Evolutionary conservation across 768 basidiomycete genomes (phyloP), one percentile per base, ranked within the genome.

Genomic region (Coprinopsis sp.): DNA sequence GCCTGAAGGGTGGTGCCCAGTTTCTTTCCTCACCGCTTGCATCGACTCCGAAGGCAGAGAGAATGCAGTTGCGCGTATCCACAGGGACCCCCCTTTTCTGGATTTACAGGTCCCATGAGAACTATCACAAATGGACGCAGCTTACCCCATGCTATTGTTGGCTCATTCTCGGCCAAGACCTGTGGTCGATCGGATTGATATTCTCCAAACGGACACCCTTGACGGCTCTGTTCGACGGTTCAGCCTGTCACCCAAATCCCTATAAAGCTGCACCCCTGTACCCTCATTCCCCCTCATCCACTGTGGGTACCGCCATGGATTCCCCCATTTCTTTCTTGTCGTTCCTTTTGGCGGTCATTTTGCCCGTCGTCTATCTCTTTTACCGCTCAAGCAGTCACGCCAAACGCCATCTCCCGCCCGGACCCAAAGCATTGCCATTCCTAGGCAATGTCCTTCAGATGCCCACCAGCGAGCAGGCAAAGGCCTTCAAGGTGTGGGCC

Each of bases 381-480:
- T 62, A 61, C 49, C 57, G 54, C 30, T 51, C 55, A n/a, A 36
- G 60, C 25, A 53, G 55, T 22, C 45, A 59, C 19, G 49, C 56
- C 21, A 54, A 56, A 37, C 54, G 34, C 22, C 65, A 62, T 33
- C 61, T 65, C 24, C 74, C 76, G 16, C 77, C 78, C 5, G 78
- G 78, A 1, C 78, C 78, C 2, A 64, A 54, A 33, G 66, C 67
- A 1, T 53, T 65, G 13, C 74, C 74, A 6, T 46, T 78, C 47
- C 58, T 80, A 14, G 77, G 77, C 4, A 80, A 78, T 49, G 53
- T 64, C 16, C 64, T 72, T 16, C 72, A 78, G 46, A 64, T 80
- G 46, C 65, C 71, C 19, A 51, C 54, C 24, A 58, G 66, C 33
- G 58, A 68, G 44, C 68, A 69, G 44, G 69, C 69, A 51, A 46